Evolutionary conservation across 352 stramenopile genomes (phyloP).

Genomic region (Phytophthora vignae): DNA sequence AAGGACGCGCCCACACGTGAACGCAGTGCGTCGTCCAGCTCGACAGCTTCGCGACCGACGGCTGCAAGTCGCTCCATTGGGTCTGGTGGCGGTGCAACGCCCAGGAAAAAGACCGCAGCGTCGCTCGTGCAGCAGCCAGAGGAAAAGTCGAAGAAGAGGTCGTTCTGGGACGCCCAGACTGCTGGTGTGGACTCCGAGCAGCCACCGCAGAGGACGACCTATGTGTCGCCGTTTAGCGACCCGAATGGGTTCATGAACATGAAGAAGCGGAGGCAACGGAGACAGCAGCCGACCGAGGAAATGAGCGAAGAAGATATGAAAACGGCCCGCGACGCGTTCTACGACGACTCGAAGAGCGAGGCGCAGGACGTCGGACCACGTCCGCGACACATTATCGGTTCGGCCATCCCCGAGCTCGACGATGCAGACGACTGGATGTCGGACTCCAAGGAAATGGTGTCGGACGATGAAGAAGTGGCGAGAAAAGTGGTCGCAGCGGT

Average conservation of each 20-base stretch:
- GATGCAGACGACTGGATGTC: constrained; percentile 71
- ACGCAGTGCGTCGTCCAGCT: not conserved
- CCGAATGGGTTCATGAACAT: constrained; percentile 39
- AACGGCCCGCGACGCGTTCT: constrained; percentile 37
- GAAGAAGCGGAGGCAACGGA: constrained; percentile 29
- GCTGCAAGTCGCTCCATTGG: not conserved
- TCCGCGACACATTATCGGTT: constrained; percentile 56
- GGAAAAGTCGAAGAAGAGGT: constrained; percentile 34
- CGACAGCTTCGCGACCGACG: constrained; percentile 1
- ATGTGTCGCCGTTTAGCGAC: constrained; percentile 70
- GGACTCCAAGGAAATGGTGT: constrained; percentile 55
- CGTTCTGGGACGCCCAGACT: constrained; percentile 41
- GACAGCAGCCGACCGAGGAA: constrained; percentile 16
- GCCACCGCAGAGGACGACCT: constrained; percentile 20
- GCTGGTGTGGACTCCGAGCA: constrained; percentile 8
- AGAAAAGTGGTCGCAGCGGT: not conserved
- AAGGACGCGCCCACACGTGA: constrained; percentile 9
- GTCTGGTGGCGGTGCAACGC: constrained; percentile 4
- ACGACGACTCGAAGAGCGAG: constrained; percentile 44
- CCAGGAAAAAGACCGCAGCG: constrained; percentile 6
- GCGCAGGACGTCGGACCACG: constrained; percentile 27
- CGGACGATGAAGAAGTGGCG: constrained; percentile 17
- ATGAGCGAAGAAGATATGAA: constrained; percentile 36
- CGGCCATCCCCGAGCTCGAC: constrained; percentile 35
- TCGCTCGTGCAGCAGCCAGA: constrained; percentile 1